These are phyloP conservation scores for Elsinoe australis DNA, from an alignment of 2,329 filamentous ascomycete species.

Conservation along the genomic window DNA sequence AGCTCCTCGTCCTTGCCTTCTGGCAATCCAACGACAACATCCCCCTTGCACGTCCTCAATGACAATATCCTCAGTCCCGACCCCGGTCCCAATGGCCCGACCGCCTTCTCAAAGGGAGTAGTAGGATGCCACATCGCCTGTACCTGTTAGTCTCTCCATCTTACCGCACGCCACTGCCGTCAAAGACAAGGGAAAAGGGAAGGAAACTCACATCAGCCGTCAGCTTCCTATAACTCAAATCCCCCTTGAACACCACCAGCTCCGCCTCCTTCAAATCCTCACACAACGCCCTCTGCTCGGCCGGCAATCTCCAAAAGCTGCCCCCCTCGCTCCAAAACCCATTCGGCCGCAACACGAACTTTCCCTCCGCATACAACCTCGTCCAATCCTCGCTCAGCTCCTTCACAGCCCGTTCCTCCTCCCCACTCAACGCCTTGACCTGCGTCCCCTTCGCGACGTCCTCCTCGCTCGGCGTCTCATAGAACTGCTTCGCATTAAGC, in stretches of 20 bases:
- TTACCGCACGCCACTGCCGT: background rate
- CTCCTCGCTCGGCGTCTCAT: conserved; percentile 65
- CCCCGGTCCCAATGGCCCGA: conserved; percentile 73
- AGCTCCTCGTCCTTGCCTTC: conserved; percentile 77
- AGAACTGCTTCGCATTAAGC: conserved; percentile 70
- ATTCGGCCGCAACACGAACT: conserved; percentile 75
- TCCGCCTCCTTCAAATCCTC: conserved; percentile 76
- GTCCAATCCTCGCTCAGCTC: conserved; percentile 82
- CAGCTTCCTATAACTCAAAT: conserved; percentile 92
- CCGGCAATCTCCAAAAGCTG: conserved; percentile 80
- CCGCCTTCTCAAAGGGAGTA: conserved; percentile 74
- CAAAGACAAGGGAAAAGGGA: background rate
- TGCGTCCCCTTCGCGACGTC: conserved; percentile 47
- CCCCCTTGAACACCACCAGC: conserved; percentile 92
- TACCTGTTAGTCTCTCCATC: conserved; percentile 15
- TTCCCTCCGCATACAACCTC: conserved; percentile 69
- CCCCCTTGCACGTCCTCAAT: conserved; percentile 90
- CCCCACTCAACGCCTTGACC: conserved; percentile 55
- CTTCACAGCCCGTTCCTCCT: conserved; percentile 58
- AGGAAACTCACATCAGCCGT: conserved; percentile 66
- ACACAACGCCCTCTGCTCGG: conserved; percentile 57
- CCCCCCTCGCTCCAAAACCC: conserved; percentile 84
- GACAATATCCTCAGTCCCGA: conserved; percentile 81
- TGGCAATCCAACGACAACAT: conserved; percentile 84
- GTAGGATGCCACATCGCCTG: conserved; percentile 76